phyloP scores from a whole-genome alignment of 1,139 yeast genomes.

The Groenewaldozyma auringiensis region DNA sequence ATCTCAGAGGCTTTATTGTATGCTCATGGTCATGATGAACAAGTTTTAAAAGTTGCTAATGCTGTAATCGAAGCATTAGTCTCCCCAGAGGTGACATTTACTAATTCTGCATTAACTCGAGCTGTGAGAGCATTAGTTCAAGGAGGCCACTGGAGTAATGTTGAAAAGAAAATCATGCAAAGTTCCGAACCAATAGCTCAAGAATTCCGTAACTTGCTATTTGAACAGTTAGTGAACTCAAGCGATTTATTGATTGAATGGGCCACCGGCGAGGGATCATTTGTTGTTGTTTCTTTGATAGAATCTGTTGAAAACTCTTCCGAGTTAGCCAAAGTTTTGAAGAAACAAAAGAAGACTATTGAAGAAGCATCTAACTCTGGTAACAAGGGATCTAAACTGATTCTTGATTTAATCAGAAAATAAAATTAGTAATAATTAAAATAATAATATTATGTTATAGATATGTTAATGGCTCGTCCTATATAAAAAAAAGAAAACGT shows the following conservation, averaged over 20 bases:
- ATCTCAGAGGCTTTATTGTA: constrained; percentile 64
- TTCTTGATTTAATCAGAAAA: constrained; percentile 31
- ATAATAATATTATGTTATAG: not conserved
- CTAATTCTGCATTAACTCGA: constrained; percentile 67
- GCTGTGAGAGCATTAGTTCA: constrained; percentile 72
- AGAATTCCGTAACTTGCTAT: constrained; percentile 51
- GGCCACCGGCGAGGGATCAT: constrained; percentile 71
- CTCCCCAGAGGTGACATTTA: constrained; percentile 61
- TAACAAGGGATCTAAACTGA: constrained; percentile 76
- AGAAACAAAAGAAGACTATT: constrained; percentile 32
- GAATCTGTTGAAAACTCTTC: constrained; percentile 32
- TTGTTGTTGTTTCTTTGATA: constrained; percentile 54
- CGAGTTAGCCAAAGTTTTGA: constrained; percentile 47
- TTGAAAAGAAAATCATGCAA: constrained; percentile 39
- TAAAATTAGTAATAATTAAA: constrained; percentile 2
- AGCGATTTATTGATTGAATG: constrained; percentile 48
- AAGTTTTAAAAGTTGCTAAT: constrained; percentile 53
- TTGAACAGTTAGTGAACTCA: constrained; percentile 32
- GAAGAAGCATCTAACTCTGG: constrained; percentile 43
- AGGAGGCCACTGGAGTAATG: constrained; percentile 62
- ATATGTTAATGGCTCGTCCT: not conserved
- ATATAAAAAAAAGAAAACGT: not conserved
- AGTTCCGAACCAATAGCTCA: constrained; percentile 53
- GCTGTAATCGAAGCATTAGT: constrained; percentile 20
- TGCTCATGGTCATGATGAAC: constrained; percentile 46